These are phyloP conservation scores for Blastobotrys ciferrii DNA, from an alignment of 1,139 yeast species.

Conservation along the genomic window DNA sequence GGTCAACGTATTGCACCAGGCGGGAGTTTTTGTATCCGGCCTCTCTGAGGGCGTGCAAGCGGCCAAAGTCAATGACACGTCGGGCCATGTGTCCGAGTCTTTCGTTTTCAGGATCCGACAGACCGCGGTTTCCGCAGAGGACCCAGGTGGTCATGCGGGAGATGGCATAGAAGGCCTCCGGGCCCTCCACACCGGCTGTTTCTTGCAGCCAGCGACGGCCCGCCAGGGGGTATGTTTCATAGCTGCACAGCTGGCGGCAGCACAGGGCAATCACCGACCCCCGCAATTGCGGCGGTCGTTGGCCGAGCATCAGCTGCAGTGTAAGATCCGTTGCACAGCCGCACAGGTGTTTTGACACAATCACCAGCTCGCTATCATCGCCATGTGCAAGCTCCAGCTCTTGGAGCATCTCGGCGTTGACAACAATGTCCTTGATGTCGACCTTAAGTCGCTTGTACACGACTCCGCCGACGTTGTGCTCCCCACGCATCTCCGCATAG, in stretches of 20 bases:
- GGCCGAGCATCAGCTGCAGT: slow-evolving; percentile 52
- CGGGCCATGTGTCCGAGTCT: slow-evolving; percentile 64
- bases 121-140: slow-evolving; percentile 59
- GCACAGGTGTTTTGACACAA: slow-evolving; percentile 83
- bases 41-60: slow-evolving; percentile 48
- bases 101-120: slow-evolving; percentile 50
- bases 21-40: slow-evolving; percentile 44
- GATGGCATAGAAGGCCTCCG: slow-evolving; percentile 51
- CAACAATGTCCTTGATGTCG: slow-evolving; percentile 73
- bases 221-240: slow-evolving; percentile 48
- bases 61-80: slow-evolving; percentile 62
- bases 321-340: slow-evolving; percentile 94
- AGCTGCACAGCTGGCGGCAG: slow-evolving; percentile 83
- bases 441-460: slow-evolving; percentile 55
- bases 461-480: slow-evolving; percentile 36
- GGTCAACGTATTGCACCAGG: slow-evolving; percentile 58
- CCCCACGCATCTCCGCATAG: slow-evolving; percentile 32
- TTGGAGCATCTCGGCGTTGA: slow-evolving; percentile 36
- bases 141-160: slow-evolving; percentile 84
- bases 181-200: slow-evolving; percentile 27
- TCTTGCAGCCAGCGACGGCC: slow-evolving; percentile 39
- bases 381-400: slow-evolving; percentile 1
- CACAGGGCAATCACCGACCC: slow-evolving; percentile 90
- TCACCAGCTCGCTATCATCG: slow-evolving; percentile 42
- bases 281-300: slow-evolving; percentile 39